Percentiles rank a stretch among this genome's conserved stretches.
phyloP scores from a whole-genome alignment of 2,329 filamentous ascomycete species.

The Blastomyces parvus region DNA sequence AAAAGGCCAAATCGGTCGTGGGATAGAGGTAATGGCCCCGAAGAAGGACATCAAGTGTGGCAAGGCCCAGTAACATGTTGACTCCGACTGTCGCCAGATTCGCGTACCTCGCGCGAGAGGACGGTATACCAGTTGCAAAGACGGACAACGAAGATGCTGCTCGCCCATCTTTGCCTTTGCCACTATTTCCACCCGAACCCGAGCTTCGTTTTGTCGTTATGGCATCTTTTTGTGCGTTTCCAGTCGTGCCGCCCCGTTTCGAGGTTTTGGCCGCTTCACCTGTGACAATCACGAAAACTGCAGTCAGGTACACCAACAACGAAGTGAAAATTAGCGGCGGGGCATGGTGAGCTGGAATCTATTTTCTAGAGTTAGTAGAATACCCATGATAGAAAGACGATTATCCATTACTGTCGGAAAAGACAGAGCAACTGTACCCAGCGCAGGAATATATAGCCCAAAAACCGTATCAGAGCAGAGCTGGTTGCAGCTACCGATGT shows the following conservation, averaged over 20 bases:
- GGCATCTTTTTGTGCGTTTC: background rate
- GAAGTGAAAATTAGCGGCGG: slow-evolving; percentile 33
- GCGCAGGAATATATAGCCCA: slow-evolving; percentile 35
- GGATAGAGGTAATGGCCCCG: slow-evolving; percentile 61
- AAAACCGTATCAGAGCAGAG: slow-evolving; percentile 30
- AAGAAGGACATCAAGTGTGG: slow-evolving; percentile 70
- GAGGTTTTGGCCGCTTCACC: slow-evolving; percentile 4
- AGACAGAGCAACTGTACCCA: slow-evolving; percentile 28
- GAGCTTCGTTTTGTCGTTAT: background rate
- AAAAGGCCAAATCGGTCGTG: slow-evolving; percentile 69
- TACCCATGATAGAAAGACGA: background rate
- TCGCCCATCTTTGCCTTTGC: background rate
- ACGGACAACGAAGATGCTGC: slow-evolving; percentile 45
- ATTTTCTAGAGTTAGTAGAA: slow-evolving; percentile 9
- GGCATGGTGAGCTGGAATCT: slow-evolving; percentile 34
- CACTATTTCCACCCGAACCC: background rate
- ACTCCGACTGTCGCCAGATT: slow-evolving; percentile 61
- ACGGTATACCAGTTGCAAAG: slow-evolving; percentile 67
- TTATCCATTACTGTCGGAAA: background rate
- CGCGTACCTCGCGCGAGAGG: slow-evolving; percentile 54
- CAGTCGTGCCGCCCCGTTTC: background rate
- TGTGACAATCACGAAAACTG: slow-evolving; percentile 21
- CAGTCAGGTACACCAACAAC: slow-evolving; percentile 39
- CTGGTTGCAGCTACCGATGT: slow-evolving; percentile 27
- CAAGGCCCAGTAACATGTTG: slow-evolving; percentile 59